These are phyloP conservation scores for Colletotrichum eremochloae DNA, from an alignment of 2,329 filamentous ascomycete species.

Conservation along the genomic window DNA sequence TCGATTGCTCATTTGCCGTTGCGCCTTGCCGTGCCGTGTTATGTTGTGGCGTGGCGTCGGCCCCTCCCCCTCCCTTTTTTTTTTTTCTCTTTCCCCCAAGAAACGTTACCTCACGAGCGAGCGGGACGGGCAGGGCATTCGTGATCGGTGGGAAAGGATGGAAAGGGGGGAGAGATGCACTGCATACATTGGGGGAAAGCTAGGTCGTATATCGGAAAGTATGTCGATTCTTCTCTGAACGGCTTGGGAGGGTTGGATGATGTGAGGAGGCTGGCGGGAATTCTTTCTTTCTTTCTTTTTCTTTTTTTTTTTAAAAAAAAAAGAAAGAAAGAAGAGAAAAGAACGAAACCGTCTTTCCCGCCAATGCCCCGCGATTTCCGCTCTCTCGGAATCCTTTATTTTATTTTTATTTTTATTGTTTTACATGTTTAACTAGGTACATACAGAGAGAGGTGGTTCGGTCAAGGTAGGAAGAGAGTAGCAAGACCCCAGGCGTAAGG, in stretches of 20 bases:
- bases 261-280: too few species aligned
- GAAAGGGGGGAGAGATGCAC: slow-evolving; percentile 6
- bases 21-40: neutral
- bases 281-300: too few species aligned
- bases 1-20: slow-evolving; percentile 5
- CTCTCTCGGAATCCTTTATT: slow-evolving; percentile 14
- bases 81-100: neutral
- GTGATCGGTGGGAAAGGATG: neutral
- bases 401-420: neutral
- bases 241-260: neutral
- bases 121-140: neutral
- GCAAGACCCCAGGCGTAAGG: neutral
- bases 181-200: slow-evolving; percentile 8
- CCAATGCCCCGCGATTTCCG: slow-evolving; percentile 36
- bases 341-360: neutral
- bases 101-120: slow-evolving; percentile 8
- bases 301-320: too few species aligned
- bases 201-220: slow-evolving; percentile 24
- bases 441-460: too few species aligned
- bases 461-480: neutral
- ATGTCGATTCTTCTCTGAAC: neutral
- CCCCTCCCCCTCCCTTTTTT: too few species aligned
- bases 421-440: neutral
- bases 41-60: neutral
- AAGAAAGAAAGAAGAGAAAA: neutral